phyloP scores from a whole-genome alignment of 306 rosid genomes.

The Vigna unguiculata region DNA sequence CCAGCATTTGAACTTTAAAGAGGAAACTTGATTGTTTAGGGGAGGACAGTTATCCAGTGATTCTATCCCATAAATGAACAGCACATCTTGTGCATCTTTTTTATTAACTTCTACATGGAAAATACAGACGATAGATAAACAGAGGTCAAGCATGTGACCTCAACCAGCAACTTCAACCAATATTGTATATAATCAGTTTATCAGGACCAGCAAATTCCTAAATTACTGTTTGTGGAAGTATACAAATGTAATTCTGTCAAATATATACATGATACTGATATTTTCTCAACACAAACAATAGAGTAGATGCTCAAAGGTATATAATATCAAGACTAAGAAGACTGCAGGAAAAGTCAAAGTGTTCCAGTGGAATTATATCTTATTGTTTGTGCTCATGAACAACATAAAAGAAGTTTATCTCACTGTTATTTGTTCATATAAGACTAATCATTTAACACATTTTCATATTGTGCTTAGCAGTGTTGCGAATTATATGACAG shows the following conservation, averaged over 20 bases:
- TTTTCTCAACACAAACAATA: background rate
- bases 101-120: constrained; percentile 22
- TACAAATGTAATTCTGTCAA: constrained; percentile 5
- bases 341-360: constrained; percentile 7
- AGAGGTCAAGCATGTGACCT: constrained; percentile 23
- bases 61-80: constrained; percentile 12
- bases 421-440: background rate
- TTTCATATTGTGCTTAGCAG: constrained; percentile 8
- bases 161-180: constrained; percentile 18
- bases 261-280: background rate
- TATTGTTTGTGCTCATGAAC: background rate
- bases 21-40: background rate
- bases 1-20: constrained; percentile 25
- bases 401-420: constrained; percentile 1
- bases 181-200: background rate
- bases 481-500: background rate
- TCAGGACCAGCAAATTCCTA: background rate
- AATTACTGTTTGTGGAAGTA: background rate
- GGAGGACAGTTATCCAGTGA: background rate
- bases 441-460: background rate
- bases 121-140: background rate
- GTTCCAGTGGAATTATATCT: background rate
- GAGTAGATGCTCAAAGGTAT: background rate
- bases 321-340: background rate
- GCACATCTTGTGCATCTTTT: background rate